Evolutionary conservation across 768 basidiomycete species (phyloP), one percentile per base, ranked within the genome.

Genomic region (Leccinum arenicola): DNA sequence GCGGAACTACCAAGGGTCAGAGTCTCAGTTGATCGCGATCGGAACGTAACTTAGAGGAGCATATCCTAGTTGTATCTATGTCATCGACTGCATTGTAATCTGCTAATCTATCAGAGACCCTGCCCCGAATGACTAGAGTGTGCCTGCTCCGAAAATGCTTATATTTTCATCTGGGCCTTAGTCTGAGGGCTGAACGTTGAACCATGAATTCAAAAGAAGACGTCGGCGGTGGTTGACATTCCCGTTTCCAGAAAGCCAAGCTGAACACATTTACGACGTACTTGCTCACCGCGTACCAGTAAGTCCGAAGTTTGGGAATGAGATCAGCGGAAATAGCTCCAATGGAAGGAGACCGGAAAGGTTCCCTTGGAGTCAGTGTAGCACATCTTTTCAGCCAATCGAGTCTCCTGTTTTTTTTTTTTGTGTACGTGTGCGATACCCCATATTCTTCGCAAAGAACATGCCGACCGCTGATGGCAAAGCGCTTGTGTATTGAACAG

Each of bases 1-100:
- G 92, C 68, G 91, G 91, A 15, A 74, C 76, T 19, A 78, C 93
- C 54, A 92, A 91, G 70, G 11, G 31, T 9, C 66, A 63, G 33
- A 12, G 33, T 33, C 11, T 33, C 25, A 75, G 73, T 21, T 68
- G 45, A 68, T 38, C 15, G 1, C 23, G 14, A 36, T 27, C 15
- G 33, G 47, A 29, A 51, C 17, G 35, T 33, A 25, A 25, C 25
- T 29, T 35, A 35, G 36, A 17, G 36, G 40, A 35, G 3, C 33
- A 15, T 50, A 58, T n/a, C 33, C 35, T 51, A 54, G 29, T 53
- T 48, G 9, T 54, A 38, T 61, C 29, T 50, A 2, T 29, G 27
- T 23, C 51, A 31, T 47, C 38, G 7, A 29, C 33, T 54, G 19
- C 54, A 62, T 21, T 55, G 25, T 53, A 55, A 38, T 49, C 31